phyloP scores from a whole-genome alignment of 495 filamentous ascomycete species.

The Penicillium daleae region DNA sequence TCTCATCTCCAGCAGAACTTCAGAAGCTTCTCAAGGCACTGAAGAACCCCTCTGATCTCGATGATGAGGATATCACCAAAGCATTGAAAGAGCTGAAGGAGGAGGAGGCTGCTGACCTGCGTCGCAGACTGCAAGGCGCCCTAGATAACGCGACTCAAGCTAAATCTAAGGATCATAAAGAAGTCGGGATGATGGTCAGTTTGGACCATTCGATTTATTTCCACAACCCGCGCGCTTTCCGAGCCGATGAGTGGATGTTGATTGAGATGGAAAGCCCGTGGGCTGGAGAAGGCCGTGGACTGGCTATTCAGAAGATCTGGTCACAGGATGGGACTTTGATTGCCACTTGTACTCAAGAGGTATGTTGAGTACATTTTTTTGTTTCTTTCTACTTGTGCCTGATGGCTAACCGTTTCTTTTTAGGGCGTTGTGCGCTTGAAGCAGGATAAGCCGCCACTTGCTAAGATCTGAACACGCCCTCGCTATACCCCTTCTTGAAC shows the following conservation, averaged over 20 bases:
- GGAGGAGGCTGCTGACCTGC: slow-evolving; percentile 46
- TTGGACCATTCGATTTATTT: slow-evolving; percentile 96
- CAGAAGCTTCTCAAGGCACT: slow-evolving; percentile 43
- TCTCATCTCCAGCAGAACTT: slow-evolving; percentile 48
- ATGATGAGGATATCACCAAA: slow-evolving; percentile 46
- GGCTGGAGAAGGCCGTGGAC: slow-evolving; percentile 84
- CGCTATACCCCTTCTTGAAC: slow-evolving; percentile 16
- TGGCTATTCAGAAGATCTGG: slow-evolving; percentile 89
- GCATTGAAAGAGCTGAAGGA: slow-evolving; percentile 49
- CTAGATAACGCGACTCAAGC: slow-evolving; percentile 30
- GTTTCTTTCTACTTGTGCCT: not conserved
- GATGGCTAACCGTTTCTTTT: not conserved
- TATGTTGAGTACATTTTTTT: slow-evolving; percentile 28
- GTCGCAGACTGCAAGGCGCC: slow-evolving; percentile 42
- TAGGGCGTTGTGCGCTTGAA: slow-evolving; percentile 52
- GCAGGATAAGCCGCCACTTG: slow-evolving; percentile 45
- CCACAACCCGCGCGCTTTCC: slow-evolving; percentile 77
- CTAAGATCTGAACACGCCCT: slow-evolving; percentile 40
- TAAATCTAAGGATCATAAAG: slow-evolving; percentile 33
- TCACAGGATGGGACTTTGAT: slow-evolving; percentile 79
- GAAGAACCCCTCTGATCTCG: slow-evolving; percentile 52
- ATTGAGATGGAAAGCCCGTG: slow-evolving; percentile 93
- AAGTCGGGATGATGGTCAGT: slow-evolving; percentile 94
- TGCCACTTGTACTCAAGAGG: slow-evolving; percentile 61
- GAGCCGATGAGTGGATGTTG: slow-evolving; percentile 93